Percentiles rank a stretch among this genome's conserved stretches.
phyloP scores from a whole-genome alignment of 192 early-diverging fungal genomes.

The Coemansia sp. region DNA sequence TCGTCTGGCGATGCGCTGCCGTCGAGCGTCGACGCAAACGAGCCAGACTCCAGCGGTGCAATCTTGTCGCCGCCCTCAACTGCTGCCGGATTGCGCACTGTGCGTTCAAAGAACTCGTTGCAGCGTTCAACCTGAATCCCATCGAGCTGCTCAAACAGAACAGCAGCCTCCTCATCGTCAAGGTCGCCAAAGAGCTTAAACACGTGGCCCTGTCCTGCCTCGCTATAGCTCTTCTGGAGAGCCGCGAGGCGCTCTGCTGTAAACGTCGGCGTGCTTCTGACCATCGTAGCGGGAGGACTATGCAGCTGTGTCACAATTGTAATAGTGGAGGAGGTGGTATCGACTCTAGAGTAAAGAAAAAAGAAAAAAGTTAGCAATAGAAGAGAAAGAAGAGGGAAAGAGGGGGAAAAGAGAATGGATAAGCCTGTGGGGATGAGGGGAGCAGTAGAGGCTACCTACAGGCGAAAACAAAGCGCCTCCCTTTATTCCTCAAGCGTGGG shows the following conservation, averaged over 20 bases:
- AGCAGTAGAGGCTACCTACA: not conserved
- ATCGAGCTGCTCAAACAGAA: slow-evolving; percentile 65
- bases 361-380: slow-evolving; percentile 1
- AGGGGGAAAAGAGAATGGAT: not conserved
- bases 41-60: slow-evolving; percentile 73
- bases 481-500: not conserved
- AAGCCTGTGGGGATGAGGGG: not conserved
- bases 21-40: slow-evolving; percentile 64
- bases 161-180: slow-evolving; percentile 53
- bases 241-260: slow-evolving; percentile 44
- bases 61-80: slow-evolving; percentile 55
- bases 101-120: slow-evolving; percentile 80
- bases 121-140: slow-evolving; percentile 74
- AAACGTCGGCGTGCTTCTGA: slow-evolving; percentile 43
- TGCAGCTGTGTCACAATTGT: slow-evolving; percentile 4
- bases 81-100: slow-evolving; percentile 53
- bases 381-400: not conserved
- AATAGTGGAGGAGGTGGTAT: not conserved
- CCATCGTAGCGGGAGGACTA: slow-evolving; percentile 21
- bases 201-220: slow-evolving; percentile 83
- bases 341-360: not conserved
- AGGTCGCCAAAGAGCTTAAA: slow-evolving; percentile 80
- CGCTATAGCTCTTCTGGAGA: slow-evolving; percentile 63
- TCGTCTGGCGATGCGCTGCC: slow-evolving; percentile 50
- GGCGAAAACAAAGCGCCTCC: not conserved